These are phyloP conservation scores for Halophytophthora polymorphica DNA, from an alignment of 352 stramenopile species.

Conservation along the genomic window DNA sequence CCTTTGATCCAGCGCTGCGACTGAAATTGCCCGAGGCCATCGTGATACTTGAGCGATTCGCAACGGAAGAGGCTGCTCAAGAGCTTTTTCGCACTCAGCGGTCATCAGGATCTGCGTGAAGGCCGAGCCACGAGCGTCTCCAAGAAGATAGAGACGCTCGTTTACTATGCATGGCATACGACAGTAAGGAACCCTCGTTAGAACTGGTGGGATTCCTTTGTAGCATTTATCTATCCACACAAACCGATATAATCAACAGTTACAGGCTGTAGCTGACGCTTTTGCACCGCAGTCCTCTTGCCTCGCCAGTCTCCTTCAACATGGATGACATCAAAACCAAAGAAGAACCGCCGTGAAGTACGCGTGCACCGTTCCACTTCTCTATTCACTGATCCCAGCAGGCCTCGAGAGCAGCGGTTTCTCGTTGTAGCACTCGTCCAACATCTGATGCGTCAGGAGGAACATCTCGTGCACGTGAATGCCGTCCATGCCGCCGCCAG, in stretches of 20 bases:
- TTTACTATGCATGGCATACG: too few species aligned
- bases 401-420: slow-evolving; percentile 2
- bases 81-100: background rate
- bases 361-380: background rate
- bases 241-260: too few species aligned
- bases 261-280: too few species aligned
- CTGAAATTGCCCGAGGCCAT: slow-evolving; percentile 11
- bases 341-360: too few species aligned
- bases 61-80: slow-evolving; percentile 8
- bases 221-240: too few species aligned
- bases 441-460: slow-evolving; percentile 46
- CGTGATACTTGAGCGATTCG: slow-evolving; percentile 9
- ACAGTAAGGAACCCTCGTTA: too few species aligned
- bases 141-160: too few species aligned
- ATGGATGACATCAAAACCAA: too few species aligned
- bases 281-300: too few species aligned
- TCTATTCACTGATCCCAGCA: background rate
- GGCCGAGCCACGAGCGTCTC: too few species aligned
- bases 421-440: slow-evolving; percentile 45
- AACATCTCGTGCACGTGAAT: slow-evolving; percentile 62
- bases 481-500: slow-evolving; percentile 58
- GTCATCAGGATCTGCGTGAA: slow-evolving; percentile 5
- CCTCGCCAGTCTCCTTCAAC: too few species aligned
- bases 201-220: too few species aligned
- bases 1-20: slow-evolving; percentile 9